Conservation (phyloP, 2,329 filamentous ascomycete species). For the Leptosphaerulina australis region DNA sequence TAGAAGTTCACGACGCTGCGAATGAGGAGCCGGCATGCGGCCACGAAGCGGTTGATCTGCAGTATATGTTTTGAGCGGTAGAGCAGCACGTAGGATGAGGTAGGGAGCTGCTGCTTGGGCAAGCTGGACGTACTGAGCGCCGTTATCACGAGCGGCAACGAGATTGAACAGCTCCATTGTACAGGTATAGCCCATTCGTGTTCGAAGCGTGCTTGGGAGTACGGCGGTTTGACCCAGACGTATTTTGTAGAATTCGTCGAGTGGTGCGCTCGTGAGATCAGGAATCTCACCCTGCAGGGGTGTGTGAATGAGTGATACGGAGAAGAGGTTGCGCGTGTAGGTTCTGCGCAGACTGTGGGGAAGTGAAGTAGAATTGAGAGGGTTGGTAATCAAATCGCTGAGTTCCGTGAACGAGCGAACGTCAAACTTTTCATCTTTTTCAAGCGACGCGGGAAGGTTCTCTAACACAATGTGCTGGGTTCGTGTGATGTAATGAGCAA, state of each 20-base stretch:
- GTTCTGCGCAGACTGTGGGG: constrained; percentile 69
- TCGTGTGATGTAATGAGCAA: constrained; percentile 47
- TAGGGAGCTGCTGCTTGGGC: constrained; percentile 79
- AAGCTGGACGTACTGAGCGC: constrained; percentile 61
- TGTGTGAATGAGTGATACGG: constrained; percentile 78
- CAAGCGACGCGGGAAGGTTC: constrained; percentile 38
- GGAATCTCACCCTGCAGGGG: constrained; percentile 68
- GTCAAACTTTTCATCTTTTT: constrained; percentile 79
- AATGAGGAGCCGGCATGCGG: constrained; percentile 83
- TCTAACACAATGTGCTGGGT: constrained; percentile 48
- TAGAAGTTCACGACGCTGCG: constrained; percentile 77
- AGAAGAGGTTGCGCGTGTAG: constrained; percentile 79
- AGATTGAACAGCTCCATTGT: constrained; percentile 70
- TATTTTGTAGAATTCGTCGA: constrained; percentile 67
- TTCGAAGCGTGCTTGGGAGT: constrained; percentile 67
- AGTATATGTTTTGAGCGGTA: constrained; percentile 83
- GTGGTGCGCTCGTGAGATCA: constrained; percentile 55
- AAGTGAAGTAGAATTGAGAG: constrained; percentile 70
- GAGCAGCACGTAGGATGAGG: constrained; percentile 78
- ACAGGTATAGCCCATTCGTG: constrained; percentile 78
- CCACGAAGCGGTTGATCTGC: constrained; percentile 89
- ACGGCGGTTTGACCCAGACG: constrained; percentile 76
- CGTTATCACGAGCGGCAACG: constrained; percentile 60
- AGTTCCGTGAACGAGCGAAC: constrained; percentile 74
- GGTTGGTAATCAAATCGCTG: constrained; percentile 73